Evolutionary conservation across 2,329 filamentous ascomycete species (phyloP), one percentile per base, ranked within the genome.

Genomic region (Ustilaginoidea virens): DNA sequence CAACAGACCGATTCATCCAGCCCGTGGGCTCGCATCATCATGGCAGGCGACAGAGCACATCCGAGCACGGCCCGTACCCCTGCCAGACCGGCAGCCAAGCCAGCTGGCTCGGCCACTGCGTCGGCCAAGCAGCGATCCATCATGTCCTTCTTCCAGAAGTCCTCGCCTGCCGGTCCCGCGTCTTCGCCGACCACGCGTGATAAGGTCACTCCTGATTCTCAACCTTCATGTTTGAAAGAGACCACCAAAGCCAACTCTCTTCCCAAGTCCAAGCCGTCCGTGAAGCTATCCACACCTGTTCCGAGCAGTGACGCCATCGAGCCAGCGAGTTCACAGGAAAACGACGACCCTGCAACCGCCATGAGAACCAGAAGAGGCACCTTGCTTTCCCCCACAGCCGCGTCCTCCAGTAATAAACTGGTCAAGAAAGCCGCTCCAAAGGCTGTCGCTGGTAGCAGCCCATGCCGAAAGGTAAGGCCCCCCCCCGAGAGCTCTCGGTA

Each of bases 291-390:
- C 33, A 86, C 82, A 0, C 82, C 83, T 4, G 68, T 78, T 5
- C 78, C 83, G 5, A 92, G 81, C 51, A 92, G 83, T 52, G 82
- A 92, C 52, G 68, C 66, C 20, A 50, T 71, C 16, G 72, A 77
- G 30, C 73, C 73, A 14, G 62, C 66, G 1, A 79, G 74, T 49
- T 78, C 76, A 1, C 73, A 80, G 37, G 72, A 79, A 41, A 75
- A 78, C 61, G 69, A 32, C 59, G 60, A 31, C 66, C 51, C 33
- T 23, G 26, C 8, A 3, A 25, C 26, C 7, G 65, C 67, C 51
- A 63, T 61, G 42, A 56, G 65, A 42, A 61, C 63, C 50, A 61
- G 60, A 55, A 49, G 58, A 44, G 24, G 7, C 16, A 15, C 17
- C 9, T 14, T 23, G 9, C 53, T 46, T 21, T 62, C 53, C 30